Evolutionary conservation across 2,329 filamentous ascomycete species (phyloP).

Genomic region (Sporothrix pallida): DNA sequence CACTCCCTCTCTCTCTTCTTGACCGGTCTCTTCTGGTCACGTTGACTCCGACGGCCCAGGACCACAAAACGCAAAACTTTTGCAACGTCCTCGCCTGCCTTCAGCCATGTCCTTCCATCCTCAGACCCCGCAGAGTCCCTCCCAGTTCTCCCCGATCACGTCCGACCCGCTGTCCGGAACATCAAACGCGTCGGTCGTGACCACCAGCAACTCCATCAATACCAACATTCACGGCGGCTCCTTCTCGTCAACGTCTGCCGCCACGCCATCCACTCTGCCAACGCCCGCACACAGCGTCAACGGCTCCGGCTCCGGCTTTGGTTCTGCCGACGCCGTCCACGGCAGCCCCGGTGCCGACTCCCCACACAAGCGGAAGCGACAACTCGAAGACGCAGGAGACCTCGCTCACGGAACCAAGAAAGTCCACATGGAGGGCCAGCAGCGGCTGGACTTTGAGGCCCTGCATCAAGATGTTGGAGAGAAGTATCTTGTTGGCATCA

Average conservation of each 20-base stretch:
- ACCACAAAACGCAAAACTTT: background rate
- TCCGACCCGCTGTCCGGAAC: conserved; percentile 55
- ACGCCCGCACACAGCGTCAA: conserved; percentile 69
- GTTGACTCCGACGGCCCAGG: background rate
- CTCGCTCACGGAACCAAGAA: conserved; percentile 61
- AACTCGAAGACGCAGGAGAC: conserved; percentile 61
- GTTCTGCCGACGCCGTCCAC: conserved; percentile 52
- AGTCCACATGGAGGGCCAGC: conserved; percentile 62
- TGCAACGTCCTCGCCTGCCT: conserved; percentile 36
- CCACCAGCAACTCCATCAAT: conserved; percentile 50
- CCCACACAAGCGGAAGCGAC: conserved; percentile 67
- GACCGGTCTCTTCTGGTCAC: background rate
- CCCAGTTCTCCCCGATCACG: conserved; percentile 63
- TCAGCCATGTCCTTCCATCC: conserved; percentile 70
- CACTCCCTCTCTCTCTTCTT: background rate
- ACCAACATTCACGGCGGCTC: conserved; percentile 45
- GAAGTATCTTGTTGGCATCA: conserved; percentile 71
- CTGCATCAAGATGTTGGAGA: conserved; percentile 69
- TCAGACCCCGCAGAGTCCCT: conserved; percentile 71
- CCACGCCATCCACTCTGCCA: conserved; percentile 57
- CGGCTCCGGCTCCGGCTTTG: conserved; percentile 56
- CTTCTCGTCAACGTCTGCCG: conserved; percentile 57
- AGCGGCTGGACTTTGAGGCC: conserved; percentile 66
- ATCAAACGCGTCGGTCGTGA: conserved; percentile 33
- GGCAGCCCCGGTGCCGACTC: conserved; percentile 59